Evolutionary conservation across 2,329 filamentous ascomycete genomes (phyloP).

Genomic region (Colletotrichum sp.): DNA sequence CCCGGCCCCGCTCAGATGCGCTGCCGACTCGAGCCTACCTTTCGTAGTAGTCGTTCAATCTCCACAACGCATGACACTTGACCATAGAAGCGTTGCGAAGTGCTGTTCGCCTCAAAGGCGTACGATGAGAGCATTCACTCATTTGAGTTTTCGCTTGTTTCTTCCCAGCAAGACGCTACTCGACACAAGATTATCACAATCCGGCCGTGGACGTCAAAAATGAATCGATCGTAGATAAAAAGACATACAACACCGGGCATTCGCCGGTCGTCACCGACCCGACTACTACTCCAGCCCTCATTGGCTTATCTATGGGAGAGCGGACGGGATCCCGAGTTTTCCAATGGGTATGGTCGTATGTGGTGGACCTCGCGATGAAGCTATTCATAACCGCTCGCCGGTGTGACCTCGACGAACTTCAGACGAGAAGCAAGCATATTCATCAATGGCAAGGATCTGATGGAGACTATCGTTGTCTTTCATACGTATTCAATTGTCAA

Average conservation of each 20-base stretch:
- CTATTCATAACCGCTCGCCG: neutral
- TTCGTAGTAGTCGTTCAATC: neutral
- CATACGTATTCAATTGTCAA: no score
- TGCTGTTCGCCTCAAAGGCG: neutral
- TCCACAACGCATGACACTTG: neutral
- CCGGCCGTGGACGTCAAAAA: neutral
- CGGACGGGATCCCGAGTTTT: neutral
- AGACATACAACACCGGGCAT: neutral
- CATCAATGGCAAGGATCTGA: neutral
- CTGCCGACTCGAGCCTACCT: neutral
- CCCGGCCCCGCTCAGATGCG: neutral
- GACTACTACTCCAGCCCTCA: neutral
- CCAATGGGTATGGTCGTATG: neutral
- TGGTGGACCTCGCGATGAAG: accelerated
- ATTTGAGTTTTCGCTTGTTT: neutral
- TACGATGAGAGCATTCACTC: neutral
- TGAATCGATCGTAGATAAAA: neutral
- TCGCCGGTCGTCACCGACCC: neutral
- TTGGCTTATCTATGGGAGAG: neutral
- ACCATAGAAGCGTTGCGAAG: neutral
- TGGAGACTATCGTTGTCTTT: no score
- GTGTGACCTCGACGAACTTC: neutral
- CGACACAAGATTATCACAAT: neutral
- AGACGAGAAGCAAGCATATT: neutral
- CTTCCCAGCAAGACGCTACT: neutral